These are phyloP conservation scores for Cercospora citrullina DNA, from an alignment of 2,329 filamentous ascomycete genomes.

Conservation along the genomic window DNA sequence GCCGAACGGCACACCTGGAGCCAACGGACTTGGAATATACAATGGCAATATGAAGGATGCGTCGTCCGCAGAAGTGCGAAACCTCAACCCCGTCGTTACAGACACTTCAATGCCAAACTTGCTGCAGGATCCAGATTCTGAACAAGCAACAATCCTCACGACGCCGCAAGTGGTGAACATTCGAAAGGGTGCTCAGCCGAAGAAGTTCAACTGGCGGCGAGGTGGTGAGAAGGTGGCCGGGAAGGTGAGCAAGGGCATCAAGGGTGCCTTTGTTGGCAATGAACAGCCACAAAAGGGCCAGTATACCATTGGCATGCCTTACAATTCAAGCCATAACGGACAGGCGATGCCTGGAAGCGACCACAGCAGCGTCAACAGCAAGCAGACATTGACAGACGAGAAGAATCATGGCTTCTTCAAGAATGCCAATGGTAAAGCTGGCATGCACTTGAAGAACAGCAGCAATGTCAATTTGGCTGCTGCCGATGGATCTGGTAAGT, in stretches of 20 bases:
- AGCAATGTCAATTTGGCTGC: slow-evolving; percentile 47
- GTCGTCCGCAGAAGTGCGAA: slow-evolving; percentile 45
- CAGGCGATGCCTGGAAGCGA: slow-evolving; percentile 38
- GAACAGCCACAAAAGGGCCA: slow-evolving; percentile 28
- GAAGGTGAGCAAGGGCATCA: slow-evolving; percentile 90
- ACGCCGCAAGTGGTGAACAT: slow-evolving; percentile 95
- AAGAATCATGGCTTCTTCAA: slow-evolving; percentile 42
- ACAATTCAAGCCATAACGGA: slow-evolving; percentile 31
- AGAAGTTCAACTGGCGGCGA: slow-evolving; percentile 99
- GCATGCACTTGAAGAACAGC: slow-evolving; percentile 45
- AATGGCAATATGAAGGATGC: slow-evolving; percentile 29
- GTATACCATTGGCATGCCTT: slow-evolving; percentile 38
- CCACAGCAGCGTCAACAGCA: slow-evolving; percentile 31
- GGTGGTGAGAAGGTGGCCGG: slow-evolving; percentile 91
- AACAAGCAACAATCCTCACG: slow-evolving; percentile 59
- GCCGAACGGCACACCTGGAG: slow-evolving; percentile 39
- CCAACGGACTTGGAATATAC: slow-evolving; percentile 66
- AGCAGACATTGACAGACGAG: slow-evolving; percentile 24
- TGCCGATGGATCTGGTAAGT: slow-evolving; percentile 38
- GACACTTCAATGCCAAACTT: slow-evolving; percentile 45
- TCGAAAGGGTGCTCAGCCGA: slow-evolving; percentile 78
- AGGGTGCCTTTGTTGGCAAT: slow-evolving; percentile 73
- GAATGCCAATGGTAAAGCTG: slow-evolving; percentile 36
- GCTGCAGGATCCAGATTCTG: slow-evolving; percentile 62
- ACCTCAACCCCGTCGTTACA: slow-evolving; percentile 35